Conservation (phyloP, 345 rosid species). For the Salix dunnii region DNA sequence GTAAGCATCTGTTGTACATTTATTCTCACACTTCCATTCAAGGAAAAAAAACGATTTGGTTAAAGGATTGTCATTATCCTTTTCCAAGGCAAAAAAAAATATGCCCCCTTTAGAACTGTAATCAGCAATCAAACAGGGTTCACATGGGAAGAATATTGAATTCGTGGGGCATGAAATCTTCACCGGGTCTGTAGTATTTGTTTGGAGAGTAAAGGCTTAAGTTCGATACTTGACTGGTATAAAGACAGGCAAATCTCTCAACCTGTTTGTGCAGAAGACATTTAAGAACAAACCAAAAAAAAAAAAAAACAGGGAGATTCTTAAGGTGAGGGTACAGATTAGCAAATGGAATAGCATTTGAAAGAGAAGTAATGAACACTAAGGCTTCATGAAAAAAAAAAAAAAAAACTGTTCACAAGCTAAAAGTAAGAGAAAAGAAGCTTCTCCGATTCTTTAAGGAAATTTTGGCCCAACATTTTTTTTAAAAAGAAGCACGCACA, state of each 20-base stretch:
- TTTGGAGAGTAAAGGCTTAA: constrained; percentile 83
- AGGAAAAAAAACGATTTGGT: no score
- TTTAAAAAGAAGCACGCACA: neutral
- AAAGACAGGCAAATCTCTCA: constrained; percentile 97
- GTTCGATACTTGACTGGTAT: constrained; percentile 91
- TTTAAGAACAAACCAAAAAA: neutral
- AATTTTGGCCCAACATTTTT: neutral
- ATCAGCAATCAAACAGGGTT: constrained; percentile 4
- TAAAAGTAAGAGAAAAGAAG: neutral
- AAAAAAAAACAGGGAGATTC: neutral
- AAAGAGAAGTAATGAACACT: no score
- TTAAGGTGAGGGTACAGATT: neutral
- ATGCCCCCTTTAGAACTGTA: neutral
- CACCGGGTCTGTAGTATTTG: constrained; percentile 87
- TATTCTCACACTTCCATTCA: no score
- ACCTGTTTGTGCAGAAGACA: constrained; percentile 45
- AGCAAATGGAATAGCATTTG: neutral
- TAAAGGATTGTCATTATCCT: neutral
- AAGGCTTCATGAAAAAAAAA: neutral
- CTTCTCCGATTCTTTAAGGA: neutral
- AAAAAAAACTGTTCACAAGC: neutral
- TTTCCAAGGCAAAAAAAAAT: neutral
- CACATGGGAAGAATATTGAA: constrained; percentile 62
- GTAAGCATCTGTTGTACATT: no score
- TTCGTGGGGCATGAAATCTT: constrained; percentile 97